Evolutionary conservation across 2,329 filamentous ascomycete species (phyloP).

Genomic region (Colletotrichum sp.): DNA sequence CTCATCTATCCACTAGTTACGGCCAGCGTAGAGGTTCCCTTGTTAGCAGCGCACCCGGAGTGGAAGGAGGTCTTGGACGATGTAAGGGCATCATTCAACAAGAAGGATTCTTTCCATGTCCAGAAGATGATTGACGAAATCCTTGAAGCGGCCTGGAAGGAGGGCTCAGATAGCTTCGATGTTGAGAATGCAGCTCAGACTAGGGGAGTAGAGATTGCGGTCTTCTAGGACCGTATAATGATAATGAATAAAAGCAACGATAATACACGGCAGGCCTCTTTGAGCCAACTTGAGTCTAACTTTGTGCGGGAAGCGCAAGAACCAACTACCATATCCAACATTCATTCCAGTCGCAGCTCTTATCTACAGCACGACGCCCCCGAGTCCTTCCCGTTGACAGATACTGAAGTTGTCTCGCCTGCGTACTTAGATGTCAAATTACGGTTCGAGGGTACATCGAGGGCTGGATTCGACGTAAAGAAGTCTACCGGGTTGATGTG

Average conservation of each 20-base stretch:
- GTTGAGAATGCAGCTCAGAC: conserved; percentile 12
- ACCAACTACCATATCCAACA: not conserved
- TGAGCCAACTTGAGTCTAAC: not conserved
- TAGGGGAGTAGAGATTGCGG: conserved; percentile 13
- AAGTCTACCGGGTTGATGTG: conserved; percentile 54
- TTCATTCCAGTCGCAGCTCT: not conserved
- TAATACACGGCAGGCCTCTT: not conserved
- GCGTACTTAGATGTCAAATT: not conserved
- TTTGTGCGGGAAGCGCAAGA: not conserved
- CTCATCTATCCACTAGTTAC: conserved; percentile 30
- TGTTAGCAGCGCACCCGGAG: conserved; percentile 11
- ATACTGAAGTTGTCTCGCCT: not conserved
- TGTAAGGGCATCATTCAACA: not conserved
- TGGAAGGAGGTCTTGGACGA: conserved; percentile 23
- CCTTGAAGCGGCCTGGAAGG: conserved; percentile 8
- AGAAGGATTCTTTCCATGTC: conserved; percentile 1
- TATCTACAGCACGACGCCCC: not conserved
- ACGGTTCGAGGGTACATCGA: conserved; percentile 30
- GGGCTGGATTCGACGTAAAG: conserved; percentile 52
- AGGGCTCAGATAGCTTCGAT: conserved; percentile 14
- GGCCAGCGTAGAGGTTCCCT: conserved; percentile 27
- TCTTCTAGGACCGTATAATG: conserved; percentile 7
- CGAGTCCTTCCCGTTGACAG: not conserved
- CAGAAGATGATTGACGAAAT: not conserved
- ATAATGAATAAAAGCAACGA: not conserved